phyloP scores from a whole-genome alignment of 2,329 filamentous ascomycete genomes.

The Paecilomyces variotii region DNA sequence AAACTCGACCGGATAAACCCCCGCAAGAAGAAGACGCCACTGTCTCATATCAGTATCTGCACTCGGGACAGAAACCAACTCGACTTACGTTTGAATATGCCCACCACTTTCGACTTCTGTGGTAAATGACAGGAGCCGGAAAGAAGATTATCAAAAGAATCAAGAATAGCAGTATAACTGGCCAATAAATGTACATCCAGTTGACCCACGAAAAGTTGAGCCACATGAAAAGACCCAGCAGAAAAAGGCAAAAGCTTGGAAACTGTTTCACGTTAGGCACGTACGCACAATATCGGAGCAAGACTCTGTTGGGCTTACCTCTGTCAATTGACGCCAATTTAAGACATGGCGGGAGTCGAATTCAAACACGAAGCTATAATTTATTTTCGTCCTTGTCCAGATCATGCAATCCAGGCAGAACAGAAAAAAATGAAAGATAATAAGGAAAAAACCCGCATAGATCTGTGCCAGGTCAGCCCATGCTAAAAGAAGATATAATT shows the following conservation, averaged over 20 bases:
- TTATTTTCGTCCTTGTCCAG: slow-evolving; percentile 80
- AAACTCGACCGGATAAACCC: slow-evolving; percentile 89
- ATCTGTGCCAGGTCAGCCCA: slow-evolving; percentile 48
- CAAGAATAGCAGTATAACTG: slow-evolving; percentile 66
- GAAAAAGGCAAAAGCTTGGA: slow-evolving; percentile 71
- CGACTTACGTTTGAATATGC: slow-evolving; percentile 72
- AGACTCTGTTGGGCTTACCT: slow-evolving; percentile 40
- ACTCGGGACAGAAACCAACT: neutral
- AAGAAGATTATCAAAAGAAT: slow-evolving; percentile 64
- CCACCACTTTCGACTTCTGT: slow-evolving; percentile 75
- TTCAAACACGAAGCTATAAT: slow-evolving; percentile 95
- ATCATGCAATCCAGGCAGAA: slow-evolving; percentile 79
- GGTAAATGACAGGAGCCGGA: slow-evolving; percentile 65
- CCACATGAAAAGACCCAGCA: slow-evolving; percentile 73
- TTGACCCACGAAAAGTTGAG: slow-evolving; percentile 72
- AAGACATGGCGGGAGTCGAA: slow-evolving; percentile 79
- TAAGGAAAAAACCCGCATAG: slow-evolving; percentile 86
- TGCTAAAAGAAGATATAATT: neutral
- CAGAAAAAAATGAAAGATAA: slow-evolving; percentile 69
- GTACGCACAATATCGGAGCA: neutral
- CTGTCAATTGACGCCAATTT: slow-evolving; percentile 81
- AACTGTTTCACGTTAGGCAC: slow-evolving; percentile 42
- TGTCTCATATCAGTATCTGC: slow-evolving; percentile 33
- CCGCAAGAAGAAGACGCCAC: slow-evolving; percentile 79
- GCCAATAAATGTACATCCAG: slow-evolving; percentile 75